phyloP scores from a whole-genome alignment of 805 yeast genomes.

The Metschnikowia lunata region DNA sequence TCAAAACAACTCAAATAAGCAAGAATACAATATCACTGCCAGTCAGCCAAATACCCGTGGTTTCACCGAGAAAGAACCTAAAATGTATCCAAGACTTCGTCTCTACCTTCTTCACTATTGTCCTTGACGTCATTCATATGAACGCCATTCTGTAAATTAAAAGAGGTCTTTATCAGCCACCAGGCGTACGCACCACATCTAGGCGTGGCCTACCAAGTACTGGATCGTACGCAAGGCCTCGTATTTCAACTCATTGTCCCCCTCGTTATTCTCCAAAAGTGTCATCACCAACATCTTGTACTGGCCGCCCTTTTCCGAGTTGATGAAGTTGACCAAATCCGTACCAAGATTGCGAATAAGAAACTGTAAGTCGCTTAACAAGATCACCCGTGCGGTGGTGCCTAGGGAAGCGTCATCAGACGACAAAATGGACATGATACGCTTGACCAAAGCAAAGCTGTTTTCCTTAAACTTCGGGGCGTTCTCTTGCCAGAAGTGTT shows the following conservation, averaged over 20 bases:
- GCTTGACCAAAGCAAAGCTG: slow-evolving; percentile 67
- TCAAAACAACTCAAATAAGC: too few relatives aligned
- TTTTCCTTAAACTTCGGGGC: slow-evolving; percentile 68
- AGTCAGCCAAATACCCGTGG: too few relatives aligned
- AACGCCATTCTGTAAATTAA: too few relatives aligned
- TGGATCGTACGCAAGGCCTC: slow-evolving; percentile 97
- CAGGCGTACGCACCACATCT: background rate
- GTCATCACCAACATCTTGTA: slow-evolving; percentile 79
- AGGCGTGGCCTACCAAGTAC: slow-evolving; percentile 71
- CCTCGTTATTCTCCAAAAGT: slow-evolving; percentile 60
- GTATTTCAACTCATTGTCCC: slow-evolving; percentile 83
- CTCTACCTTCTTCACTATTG: too few relatives aligned
- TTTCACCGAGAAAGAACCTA: too few relatives aligned
- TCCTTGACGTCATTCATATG: too few relatives aligned
- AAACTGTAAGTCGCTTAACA: slow-evolving; percentile 41
- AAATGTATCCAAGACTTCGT: too few relatives aligned
- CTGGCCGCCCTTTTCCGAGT: slow-evolving; percentile 46
- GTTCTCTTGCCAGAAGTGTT: slow-evolving; percentile 88
- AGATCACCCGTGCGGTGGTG: slow-evolving; percentile 27
- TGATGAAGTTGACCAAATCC: slow-evolving; percentile 35
- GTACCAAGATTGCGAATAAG: slow-evolving; percentile 39
- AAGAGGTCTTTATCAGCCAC: too few relatives aligned
- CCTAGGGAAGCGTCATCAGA: slow-evolving; percentile 18
- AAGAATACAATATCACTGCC: too few relatives aligned
- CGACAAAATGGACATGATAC: slow-evolving; percentile 51